phyloP scores from a whole-genome alignment of 2,329 filamentous ascomycete species.

The Nothomitra cinnamomea region DNA sequence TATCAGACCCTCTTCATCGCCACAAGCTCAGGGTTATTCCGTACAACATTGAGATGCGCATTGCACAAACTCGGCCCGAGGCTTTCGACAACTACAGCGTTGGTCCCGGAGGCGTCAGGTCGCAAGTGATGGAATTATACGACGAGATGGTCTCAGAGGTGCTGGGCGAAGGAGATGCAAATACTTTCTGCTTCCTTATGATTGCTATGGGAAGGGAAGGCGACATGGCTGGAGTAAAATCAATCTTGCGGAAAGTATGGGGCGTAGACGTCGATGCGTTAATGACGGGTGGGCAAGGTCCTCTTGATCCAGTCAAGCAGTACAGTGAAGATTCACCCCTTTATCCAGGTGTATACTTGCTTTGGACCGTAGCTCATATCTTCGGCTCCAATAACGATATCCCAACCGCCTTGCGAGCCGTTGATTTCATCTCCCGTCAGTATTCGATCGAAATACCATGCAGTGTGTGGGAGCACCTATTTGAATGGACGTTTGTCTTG shows the following conservation, averaged over 20 bases:
- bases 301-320: constrained; percentile 19
- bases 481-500: constrained; percentile 49
- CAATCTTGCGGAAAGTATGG: constrained; percentile 36
- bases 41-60: constrained; percentile 13
- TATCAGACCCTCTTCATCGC: constrained; percentile 23
- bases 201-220: constrained; percentile 35
- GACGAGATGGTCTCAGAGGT: not conserved
- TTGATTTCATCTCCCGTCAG: constrained; percentile 43
- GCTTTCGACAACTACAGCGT: not conserved
- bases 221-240: constrained; percentile 27
- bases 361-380: constrained; percentile 49
- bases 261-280: constrained; percentile 31
- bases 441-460: constrained; percentile 41
- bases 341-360: constrained; percentile 38
- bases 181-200: constrained; percentile 36
- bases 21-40: constrained; percentile 21
- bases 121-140: not conserved
- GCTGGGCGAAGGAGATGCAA: constrained; percentile 23
- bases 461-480: constrained; percentile 46
- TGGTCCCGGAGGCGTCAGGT: not conserved
- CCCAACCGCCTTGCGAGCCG: constrained; percentile 35
- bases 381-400: constrained; percentile 52
- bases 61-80: not conserved
- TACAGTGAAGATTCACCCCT: constrained; percentile 34
- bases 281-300: constrained; percentile 18